phyloP scores from a whole-genome alignment of 2,329 filamentous ascomycete species.

The Curvularia sp. region DNA sequence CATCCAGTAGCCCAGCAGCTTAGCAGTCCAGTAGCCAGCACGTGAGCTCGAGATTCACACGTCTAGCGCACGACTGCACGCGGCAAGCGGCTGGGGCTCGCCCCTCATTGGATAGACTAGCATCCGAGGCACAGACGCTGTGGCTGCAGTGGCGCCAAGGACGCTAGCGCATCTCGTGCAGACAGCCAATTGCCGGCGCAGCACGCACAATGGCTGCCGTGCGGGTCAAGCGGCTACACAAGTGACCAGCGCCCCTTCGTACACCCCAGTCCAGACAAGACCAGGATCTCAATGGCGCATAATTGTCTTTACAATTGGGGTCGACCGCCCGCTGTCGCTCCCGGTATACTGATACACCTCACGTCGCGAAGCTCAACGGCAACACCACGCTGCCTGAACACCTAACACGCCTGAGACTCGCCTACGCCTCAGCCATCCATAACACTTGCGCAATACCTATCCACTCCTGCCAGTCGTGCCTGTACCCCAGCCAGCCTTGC shows the following conservation, averaged over 20 bases:
- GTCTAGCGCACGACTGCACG: conserved; percentile 16
- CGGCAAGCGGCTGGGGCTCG: conserved; percentile 23
- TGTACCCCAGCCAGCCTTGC: conserved; percentile 26
- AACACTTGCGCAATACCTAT: conserved; percentile 13
- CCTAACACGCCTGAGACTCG: conserved; percentile 46
- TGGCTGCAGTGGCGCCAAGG: conserved; percentile 30
- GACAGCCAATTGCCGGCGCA: conserved; percentile 25
- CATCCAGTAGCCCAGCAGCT: not conserved
- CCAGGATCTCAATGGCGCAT: conserved; percentile 36
- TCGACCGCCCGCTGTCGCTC: conserved; percentile 37
- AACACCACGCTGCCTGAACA: conserved; percentile 39
- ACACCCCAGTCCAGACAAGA: conserved; percentile 17
- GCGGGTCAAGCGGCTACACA: conserved; percentile 38
- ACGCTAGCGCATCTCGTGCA: conserved; percentile 28
- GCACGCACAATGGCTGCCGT: conserved; percentile 9
- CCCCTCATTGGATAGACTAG: conserved; percentile 27
- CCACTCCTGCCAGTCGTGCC: conserved; percentile 28
- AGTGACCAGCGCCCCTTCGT: conserved; percentile 14
- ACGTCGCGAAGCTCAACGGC: conserved; percentile 40
- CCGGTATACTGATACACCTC: conserved; percentile 44
- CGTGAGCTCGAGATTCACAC: conserved; percentile 28
- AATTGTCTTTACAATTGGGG: conserved; percentile 46
- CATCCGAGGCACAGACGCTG: conserved; percentile 27
- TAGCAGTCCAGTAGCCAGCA: conserved; percentile 15
- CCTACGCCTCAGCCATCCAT: conserved; percentile 43